A percentile compares a stretch with the other conserved stretches of the same genome.
Evolutionary conservation across 345 rosid genomes (phyloP).

Genomic region (Lumnitzera littorea): DNA sequence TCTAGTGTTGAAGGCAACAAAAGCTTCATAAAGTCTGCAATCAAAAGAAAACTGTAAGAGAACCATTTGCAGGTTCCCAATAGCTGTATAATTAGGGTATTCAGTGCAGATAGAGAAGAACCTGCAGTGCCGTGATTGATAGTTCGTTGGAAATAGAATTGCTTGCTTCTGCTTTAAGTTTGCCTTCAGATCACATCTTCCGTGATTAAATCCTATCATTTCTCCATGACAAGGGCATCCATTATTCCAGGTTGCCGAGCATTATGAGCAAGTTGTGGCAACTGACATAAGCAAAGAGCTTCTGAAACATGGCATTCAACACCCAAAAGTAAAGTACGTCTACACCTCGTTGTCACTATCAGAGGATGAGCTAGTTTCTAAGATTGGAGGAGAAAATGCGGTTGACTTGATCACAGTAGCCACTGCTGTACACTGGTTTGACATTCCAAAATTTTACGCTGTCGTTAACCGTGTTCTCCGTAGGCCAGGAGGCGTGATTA

Average conservation of each 20-base stretch:
- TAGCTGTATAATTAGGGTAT: too few relatives aligned
- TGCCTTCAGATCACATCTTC: too few relatives aligned
- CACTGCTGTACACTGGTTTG: constrained; percentile 57
- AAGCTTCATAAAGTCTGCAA: too few relatives aligned
- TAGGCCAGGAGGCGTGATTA: constrained; percentile 54
- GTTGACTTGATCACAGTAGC: constrained; percentile 53
- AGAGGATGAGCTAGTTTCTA: constrained; percentile 32
- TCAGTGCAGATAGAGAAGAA: too few relatives aligned
- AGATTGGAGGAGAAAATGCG: constrained; percentile 42
- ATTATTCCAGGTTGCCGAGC: constrained; percentile 38
- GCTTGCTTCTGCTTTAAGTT: too few relatives aligned
- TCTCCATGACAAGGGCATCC: neutral
- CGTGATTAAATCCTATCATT: too few relatives aligned
- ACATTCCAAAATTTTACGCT: constrained; percentile 50
- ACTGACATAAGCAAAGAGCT: constrained; percentile 40
- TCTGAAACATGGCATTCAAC: constrained; percentile 29
- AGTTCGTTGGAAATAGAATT: too few relatives aligned
- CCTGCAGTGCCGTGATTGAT: too few relatives aligned
- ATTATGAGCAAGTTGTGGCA: constrained; percentile 42
- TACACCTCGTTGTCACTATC: constrained; percentile 44
- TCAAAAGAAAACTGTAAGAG: too few relatives aligned
- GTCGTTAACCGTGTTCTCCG: constrained; percentile 33
- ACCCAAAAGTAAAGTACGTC: constrained; percentile 32
- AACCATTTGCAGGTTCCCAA: too few relatives aligned
- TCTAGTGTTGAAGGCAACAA: too few relatives aligned